Percentiles rank a stretch among this genome's conserved stretches.
Conservation (phyloP, 441 rosid genomes). For the Erysimum cheiri region DNA sequence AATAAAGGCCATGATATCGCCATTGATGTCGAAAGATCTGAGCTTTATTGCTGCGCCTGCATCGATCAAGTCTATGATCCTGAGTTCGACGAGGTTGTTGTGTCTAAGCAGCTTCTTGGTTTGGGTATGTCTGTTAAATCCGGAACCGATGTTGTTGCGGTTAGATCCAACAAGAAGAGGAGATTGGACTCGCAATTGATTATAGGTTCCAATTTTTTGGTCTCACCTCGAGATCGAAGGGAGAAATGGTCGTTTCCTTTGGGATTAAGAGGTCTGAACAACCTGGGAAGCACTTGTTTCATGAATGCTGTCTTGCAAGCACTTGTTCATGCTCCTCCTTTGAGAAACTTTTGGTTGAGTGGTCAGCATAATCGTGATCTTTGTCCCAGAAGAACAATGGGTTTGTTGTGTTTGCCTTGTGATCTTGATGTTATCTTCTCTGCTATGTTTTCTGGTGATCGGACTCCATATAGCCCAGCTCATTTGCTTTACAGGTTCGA, state of each 20-base stretch:
- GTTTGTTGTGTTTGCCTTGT: conserved; percentile 74
- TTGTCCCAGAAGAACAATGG: conserved; percentile 57
- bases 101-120: conserved; percentile 55
- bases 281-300: conserved; percentile 84
- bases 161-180: conserved; percentile 81
- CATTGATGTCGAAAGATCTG: conserved; percentile 80
- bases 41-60: conserved; percentile 82
- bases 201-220: conserved; percentile 52
- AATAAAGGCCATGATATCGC: conserved; percentile 67
- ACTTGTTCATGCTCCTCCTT: conserved; percentile 80
- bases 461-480: conserved; percentile 81
- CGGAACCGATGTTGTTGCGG: conserved; percentile 45
- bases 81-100: conserved; percentile 75
- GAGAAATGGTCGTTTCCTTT: conserved; percentile 83
- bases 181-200: conserved; percentile 61
- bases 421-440: conserved; percentile 65
- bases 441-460: conserved; percentile 77
- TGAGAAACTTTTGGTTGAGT: conserved; percentile 71
- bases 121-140: conserved; percentile 51
- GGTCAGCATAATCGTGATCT: conserved; percentile 66
- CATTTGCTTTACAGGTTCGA: conserved; percentile 85
- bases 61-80: conserved; percentile 89
- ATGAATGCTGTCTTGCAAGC: conserved; percentile 93
- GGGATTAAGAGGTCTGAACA: conserved; percentile 83
- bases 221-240: conserved; percentile 62